Conservation (phyloP, 2,329 filamentous ascomycete species). For the Trichoderma brevicompactum region DNA sequence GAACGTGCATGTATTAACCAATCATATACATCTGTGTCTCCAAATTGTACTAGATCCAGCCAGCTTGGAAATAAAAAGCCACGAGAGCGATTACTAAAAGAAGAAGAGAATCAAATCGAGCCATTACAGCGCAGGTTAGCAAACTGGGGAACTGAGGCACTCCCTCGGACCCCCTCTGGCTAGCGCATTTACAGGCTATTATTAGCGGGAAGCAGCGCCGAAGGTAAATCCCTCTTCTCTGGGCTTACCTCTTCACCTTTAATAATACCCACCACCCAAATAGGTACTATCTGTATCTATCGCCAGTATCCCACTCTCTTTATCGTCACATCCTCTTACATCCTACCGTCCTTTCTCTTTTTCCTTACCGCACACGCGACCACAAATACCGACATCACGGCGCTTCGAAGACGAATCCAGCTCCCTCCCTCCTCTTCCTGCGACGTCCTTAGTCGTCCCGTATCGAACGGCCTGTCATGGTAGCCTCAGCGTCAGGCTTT, state of each 20-base stretch:
- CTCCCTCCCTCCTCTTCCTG: not conserved
- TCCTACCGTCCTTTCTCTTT: not conserved
- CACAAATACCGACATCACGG: not conserved
- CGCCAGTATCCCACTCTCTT: too few species aligned
- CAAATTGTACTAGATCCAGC: not conserved
- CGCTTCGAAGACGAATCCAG: not conserved
- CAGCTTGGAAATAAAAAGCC: not conserved
- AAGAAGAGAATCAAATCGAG: not conserved
- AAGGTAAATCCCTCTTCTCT: constrained; percentile 5
- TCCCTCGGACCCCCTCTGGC: not conserved
- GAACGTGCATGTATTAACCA: too few species aligned
- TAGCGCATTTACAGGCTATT: not conserved
- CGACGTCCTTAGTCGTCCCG: not conserved
- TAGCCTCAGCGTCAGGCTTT: constrained; percentile 23
- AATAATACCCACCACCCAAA: not conserved
- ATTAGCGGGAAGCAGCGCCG: constrained; percentile 1
- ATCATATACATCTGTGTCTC: not conserved
- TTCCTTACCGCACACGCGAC: not conserved
- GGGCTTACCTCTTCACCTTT: not conserved
- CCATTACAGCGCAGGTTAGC: not conserved
- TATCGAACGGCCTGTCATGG: constrained; percentile 11
- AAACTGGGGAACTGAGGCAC: not conserved
- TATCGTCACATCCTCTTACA: constrained; percentile 9
- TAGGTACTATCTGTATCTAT: too few species aligned
- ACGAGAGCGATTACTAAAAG: not conserved